These are phyloP conservation scores for Leucosporidium creatinivorum DNA, from an alignment of 768 basidiomycete species.

Conservation along the genomic window DNA sequence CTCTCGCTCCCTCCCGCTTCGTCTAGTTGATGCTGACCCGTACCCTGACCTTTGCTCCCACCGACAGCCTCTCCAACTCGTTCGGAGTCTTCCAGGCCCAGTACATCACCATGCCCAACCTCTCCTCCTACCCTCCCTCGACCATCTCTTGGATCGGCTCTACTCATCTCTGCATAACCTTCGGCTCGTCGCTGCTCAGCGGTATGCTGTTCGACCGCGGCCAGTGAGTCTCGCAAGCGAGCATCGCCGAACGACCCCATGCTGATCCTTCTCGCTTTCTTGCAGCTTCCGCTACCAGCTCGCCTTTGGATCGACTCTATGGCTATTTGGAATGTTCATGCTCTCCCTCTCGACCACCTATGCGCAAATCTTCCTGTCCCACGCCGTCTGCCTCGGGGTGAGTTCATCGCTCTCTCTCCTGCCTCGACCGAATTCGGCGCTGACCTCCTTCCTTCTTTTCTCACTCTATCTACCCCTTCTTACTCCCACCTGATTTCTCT, in stretches of 20 bases:
- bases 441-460: background rate
- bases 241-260: slow-evolving; percentile 18
- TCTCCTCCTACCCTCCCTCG: slow-evolving; percentile 38
- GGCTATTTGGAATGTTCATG: slow-evolving; percentile 27
- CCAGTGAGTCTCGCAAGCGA: slow-evolving; percentile 39
- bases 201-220: slow-evolving; percentile 43
- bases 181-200: slow-evolving; percentile 37
- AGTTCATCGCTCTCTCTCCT: slow-evolving; percentile 1
- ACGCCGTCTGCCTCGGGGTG: slow-evolving; percentile 28
- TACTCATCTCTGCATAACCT: slow-evolving; percentile 42
- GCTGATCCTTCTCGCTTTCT: slow-evolving; percentile 6
- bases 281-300: slow-evolving; percentile 29
- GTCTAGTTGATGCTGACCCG: too few relatives aligned
- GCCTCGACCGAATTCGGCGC: background rate
- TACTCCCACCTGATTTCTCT: slow-evolving; percentile 22
- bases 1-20: too few relatives aligned
- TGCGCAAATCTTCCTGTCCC: slow-evolving; percentile 21
- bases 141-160: slow-evolving; percentile 43
- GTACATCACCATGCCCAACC: slow-evolving; percentile 40
- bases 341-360: slow-evolving; percentile 16
- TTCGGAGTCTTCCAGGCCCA: slow-evolving; percentile 12
- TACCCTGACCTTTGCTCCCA: too few relatives aligned
- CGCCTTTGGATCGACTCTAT: slow-evolving; percentile 16
- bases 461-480: slow-evolving; percentile 41
- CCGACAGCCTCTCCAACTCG: slow-evolving; percentile 9